phyloP scores from a whole-genome alignment of 176 grass and related monocot genomes.

The Lolium perenne region DNA sequence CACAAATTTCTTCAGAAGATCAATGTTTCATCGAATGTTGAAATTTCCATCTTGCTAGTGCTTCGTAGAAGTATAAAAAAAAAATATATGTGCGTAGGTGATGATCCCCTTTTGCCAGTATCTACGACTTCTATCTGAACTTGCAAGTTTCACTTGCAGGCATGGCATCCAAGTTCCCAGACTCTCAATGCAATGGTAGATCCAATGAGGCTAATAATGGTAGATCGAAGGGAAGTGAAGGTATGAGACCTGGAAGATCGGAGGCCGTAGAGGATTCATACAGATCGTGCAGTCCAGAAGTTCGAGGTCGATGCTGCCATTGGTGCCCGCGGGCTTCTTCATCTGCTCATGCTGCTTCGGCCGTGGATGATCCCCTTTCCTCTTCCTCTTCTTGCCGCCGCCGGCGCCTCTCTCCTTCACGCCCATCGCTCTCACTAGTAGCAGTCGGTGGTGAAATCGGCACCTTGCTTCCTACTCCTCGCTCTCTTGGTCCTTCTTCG shows the following conservation, averaged over 20 bases:
- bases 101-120: not conserved
- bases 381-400: not conserved
- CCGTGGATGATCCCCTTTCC: not conserved
- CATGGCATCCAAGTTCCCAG: not conserved
- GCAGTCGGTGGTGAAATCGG: no score
- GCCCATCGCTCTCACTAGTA: not conserved
- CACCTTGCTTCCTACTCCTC: no score
- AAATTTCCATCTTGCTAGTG: not conserved
- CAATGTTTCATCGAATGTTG: not conserved
- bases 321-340: not conserved
- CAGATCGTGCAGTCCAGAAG: conserved; percentile 49
- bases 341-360: not conserved
- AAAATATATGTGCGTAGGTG: not conserved
- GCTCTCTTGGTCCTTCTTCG: no score
- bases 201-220: not conserved
- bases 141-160: not conserved
- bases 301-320: conserved; percentile 36
- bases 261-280: conserved; percentile 31
- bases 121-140: not conserved
- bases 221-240: not conserved
- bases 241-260: conserved; percentile 11
- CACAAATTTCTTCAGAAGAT: not conserved
- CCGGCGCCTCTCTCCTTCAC: not conserved
- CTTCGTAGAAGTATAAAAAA: not conserved
- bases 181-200: not conserved